phyloP scores from a whole-genome alignment of 352 stramenopile genomes.

The Phytopythium cucurbitacearum region DNA sequence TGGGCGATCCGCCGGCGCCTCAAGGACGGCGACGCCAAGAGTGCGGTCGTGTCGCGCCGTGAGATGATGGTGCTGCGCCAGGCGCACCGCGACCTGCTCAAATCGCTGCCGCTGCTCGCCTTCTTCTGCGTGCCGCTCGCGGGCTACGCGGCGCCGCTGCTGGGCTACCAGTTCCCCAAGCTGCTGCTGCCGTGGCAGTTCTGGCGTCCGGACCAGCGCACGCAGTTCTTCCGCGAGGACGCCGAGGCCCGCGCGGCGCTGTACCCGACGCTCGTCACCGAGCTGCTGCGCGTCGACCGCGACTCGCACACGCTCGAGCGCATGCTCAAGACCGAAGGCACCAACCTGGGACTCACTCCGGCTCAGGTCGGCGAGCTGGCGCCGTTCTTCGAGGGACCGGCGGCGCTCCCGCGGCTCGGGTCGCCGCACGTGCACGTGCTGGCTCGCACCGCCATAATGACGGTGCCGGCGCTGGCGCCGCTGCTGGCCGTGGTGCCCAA shows the following conservation, averaged over 20 bases:
- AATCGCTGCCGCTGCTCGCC: constrained; percentile 69
- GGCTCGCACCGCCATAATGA: constrained; percentile 30
- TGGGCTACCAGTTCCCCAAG: constrained; percentile 86
- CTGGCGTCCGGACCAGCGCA: constrained; percentile 79
- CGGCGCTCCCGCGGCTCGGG: constrained; percentile 35
- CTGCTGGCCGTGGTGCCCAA: constrained; percentile 54
- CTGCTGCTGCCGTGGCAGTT: constrained; percentile 84
- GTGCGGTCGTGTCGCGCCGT: constrained; percentile 37
- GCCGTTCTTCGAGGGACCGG: constrained; percentile 66
- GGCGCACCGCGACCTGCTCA: constrained; percentile 78
- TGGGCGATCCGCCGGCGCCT: constrained; percentile 63
- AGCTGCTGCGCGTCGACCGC: constrained; percentile 57
- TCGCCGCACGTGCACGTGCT: constrained; percentile 50
- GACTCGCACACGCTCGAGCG: constrained; percentile 35
- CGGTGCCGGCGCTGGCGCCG: constrained; percentile 24
- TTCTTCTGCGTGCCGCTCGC: constrained; percentile 73
- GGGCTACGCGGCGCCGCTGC: constrained; percentile 67
- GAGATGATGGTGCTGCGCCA: constrained; percentile 84
- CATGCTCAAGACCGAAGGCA: constrained; percentile 27
- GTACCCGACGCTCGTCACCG: constrained; percentile 53
- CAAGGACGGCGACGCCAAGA: constrained; percentile 24
- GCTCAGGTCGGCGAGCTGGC: constrained; percentile 52
- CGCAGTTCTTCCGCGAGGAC: constrained; percentile 75
- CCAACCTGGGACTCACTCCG: constrained; percentile 27
- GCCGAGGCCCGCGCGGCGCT: constrained; percentile 39